These are phyloP conservation scores for Panicum miliaceum DNA, from an alignment of 176 grass and related monocot genomes.

Conservation along the genomic window DNA sequence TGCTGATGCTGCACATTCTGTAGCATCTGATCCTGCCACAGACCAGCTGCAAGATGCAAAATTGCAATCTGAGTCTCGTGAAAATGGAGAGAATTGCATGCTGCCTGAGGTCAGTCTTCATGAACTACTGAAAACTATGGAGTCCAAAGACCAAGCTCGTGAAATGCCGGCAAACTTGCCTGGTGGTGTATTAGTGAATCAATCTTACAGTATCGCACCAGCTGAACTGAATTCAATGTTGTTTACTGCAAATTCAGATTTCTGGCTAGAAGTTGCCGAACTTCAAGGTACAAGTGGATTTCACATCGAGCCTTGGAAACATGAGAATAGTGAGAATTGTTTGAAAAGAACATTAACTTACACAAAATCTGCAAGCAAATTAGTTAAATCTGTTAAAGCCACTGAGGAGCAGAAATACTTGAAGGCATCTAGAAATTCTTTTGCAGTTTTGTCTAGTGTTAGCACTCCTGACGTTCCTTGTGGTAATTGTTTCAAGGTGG, in stretches of 20 bases:
- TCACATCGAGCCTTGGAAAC: conserved; percentile 73
- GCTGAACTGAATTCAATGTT: conserved; percentile 75
- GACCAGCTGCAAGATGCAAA: conserved; percentile 35
- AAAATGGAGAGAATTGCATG: conserved; percentile 39
- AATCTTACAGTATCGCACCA: conserved; percentile 71
- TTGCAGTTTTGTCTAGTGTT: conserved; percentile 64
- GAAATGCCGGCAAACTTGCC: conserved; percentile 76
- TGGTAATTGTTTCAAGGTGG: conserved; percentile 79
- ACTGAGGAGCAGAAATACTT: conserved; percentile 87
- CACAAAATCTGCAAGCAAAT: conserved; percentile 81
- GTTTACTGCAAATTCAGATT: conserved; percentile 75
- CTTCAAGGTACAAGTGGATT: conserved; percentile 68
- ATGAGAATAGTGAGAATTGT: conserved; percentile 56
- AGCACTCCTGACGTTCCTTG: conserved; percentile 87
- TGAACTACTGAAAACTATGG: conserved; percentile 77
- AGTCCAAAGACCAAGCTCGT: conserved; percentile 67
- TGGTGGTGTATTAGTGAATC: conserved; percentile 78
- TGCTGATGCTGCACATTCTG: conserved; percentile 31
- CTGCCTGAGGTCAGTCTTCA: conserved; percentile 50
- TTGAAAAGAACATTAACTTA: conserved; percentile 80
- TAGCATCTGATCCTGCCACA: conserved; percentile 20
- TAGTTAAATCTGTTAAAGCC: conserved; percentile 87
- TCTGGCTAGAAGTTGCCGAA: conserved; percentile 75
- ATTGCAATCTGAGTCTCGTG: conserved; percentile 32
- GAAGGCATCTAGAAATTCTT: conserved; percentile 67